A percentile compares a stretch with the other conserved stretches of the same genome.
These are phyloP conservation scores for Prillingera fragicola DNA, from an alignment of 1,284 basidiomycete genomes.

Conservation along the genomic window DNA sequence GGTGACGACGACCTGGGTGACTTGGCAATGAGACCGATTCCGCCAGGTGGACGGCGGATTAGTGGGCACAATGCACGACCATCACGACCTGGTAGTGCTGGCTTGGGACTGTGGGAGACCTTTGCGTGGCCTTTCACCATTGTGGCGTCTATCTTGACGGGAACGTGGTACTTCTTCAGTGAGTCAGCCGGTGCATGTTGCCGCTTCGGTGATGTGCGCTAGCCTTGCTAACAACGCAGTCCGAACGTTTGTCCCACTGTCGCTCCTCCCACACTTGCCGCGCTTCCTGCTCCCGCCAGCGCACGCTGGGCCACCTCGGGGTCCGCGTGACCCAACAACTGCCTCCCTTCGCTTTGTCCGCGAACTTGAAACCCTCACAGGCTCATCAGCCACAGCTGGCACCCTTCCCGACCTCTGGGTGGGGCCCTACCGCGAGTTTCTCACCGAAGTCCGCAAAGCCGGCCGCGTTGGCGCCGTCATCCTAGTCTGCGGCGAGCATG, in stretches of 20 bases:
- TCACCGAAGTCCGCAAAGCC: slow-evolving; percentile 65
- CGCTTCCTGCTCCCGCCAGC: slow-evolving; percentile 42
- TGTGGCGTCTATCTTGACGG: slow-evolving; percentile 33
- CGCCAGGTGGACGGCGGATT: slow-evolving; percentile 13
- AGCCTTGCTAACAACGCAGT: slow-evolving; percentile 18
- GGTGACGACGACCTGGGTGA: slow-evolving; percentile 8
- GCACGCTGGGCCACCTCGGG: slow-evolving; percentile 15
- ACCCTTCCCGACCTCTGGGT: slow-evolving; percentile 70
- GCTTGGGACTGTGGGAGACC: slow-evolving; percentile 19
- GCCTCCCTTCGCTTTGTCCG: slow-evolving; percentile 33
- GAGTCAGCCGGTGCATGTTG: slow-evolving; percentile 8
- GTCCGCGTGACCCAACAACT: slow-evolving; percentile 32
- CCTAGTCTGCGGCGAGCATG: slow-evolving; percentile 84
- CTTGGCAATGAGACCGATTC: slow-evolving; percentile 3
- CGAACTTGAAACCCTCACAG: slow-evolving; percentile 37
- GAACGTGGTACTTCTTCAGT: slow-evolving; percentile 47
- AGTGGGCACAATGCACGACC: slow-evolving; percentile 10
- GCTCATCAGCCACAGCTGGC: slow-evolving; percentile 23
- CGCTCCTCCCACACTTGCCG: slow-evolving; percentile 41
- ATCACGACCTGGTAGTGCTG: slow-evolving; percentile 3
- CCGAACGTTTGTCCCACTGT: slow-evolving; percentile 42
- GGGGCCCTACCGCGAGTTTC: slow-evolving; percentile 74
- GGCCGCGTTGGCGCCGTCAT: slow-evolving; percentile 71
- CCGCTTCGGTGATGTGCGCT: neutral
- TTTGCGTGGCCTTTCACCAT: slow-evolving; percentile 37